These are phyloP conservation scores for Cucumis hystrix DNA, from an alignment of 306 rosid genomes.

Conservation along the genomic window DNA sequence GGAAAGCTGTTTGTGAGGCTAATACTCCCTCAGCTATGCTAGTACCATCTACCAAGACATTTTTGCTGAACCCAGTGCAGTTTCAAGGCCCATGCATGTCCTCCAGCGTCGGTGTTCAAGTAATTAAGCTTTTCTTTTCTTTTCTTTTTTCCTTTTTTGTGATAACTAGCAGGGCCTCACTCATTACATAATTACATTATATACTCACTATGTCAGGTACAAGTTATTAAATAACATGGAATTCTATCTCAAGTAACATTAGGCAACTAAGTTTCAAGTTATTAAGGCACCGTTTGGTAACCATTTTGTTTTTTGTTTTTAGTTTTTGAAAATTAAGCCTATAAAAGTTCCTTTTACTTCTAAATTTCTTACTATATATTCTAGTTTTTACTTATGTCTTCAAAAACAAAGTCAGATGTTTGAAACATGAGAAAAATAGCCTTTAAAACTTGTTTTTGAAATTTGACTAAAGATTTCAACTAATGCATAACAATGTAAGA, in stretches of 20 bases:
- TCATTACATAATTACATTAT: not conserved
- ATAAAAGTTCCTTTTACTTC: too few species aligned
- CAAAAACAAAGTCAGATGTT: too few species aligned
- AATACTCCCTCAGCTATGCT: not conserved
- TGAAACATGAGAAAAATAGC: too few species aligned
- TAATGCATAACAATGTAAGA: too few species aligned
- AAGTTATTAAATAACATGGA: too few species aligned
- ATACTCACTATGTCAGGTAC: not conserved
- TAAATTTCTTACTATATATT: too few species aligned
- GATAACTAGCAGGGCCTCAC: not conserved
- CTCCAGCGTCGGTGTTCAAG: not conserved
- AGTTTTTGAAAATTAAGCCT: too few species aligned
- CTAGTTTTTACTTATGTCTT: too few species aligned
- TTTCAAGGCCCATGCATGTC: conserved; percentile 5
- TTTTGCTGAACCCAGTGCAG: conserved; percentile 1
- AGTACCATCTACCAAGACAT: not conserved
- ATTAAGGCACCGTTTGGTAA: not conserved
- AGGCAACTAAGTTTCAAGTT: not conserved
- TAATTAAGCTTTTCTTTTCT: not conserved
- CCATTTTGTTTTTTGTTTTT: too few species aligned
- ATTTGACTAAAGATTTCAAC: too few species aligned
- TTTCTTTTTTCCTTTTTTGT: not conserved
- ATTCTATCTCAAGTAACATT: not conserved
- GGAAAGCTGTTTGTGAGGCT: not conserved
- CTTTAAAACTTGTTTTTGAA: too few species aligned